A percentile compares a stretch with the other conserved stretches of the same genome.
Evolutionary conservation across 2,329 filamentous ascomycete species (phyloP).

Genomic region (Diplodia corticola): DNA sequence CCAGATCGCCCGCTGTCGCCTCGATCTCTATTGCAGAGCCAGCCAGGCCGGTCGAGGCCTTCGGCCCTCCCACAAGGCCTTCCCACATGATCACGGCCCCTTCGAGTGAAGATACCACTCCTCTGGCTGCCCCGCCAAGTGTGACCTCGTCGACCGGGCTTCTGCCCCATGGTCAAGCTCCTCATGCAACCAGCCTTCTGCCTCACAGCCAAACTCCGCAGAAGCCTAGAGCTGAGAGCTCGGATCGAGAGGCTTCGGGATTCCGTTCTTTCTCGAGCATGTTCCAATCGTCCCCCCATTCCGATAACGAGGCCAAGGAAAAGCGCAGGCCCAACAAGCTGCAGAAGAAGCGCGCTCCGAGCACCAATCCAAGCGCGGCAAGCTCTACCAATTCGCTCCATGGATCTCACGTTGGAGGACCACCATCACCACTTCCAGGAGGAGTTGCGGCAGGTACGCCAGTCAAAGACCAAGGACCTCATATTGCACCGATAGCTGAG

Average conservation of each 20-base stretch:
- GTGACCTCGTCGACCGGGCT: conserved; percentile 22
- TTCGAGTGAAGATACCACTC: conserved; percentile 41
- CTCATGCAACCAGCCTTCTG: conserved; percentile 15
- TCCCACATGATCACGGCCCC: conserved; percentile 43
- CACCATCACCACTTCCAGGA: conserved; percentile 36
- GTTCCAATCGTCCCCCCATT: conserved; percentile 58
- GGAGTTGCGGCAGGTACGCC: conserved; percentile 31
- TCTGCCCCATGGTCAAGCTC: conserved; percentile 1
- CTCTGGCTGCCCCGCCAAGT: conserved; percentile 35
- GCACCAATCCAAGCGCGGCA: conserved; percentile 83
- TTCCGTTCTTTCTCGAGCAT: conserved; percentile 30
- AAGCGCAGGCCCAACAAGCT: conserved; percentile 81
- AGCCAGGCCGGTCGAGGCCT: neutral
- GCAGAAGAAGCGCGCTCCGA: conserved; percentile 80
- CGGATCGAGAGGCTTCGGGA: conserved; percentile 15
- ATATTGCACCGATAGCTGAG: conserved; percentile 23
- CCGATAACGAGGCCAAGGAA: conserved; percentile 61
- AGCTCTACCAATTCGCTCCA: conserved; percentile 74
- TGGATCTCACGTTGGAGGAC: conserved; percentile 22
- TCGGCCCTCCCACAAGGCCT: conserved; percentile 20
- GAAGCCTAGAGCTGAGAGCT: conserved; percentile 18
- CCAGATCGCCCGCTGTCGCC: conserved; percentile 4
- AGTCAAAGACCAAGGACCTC: conserved; percentile 32
- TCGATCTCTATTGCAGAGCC: conserved; percentile 17
- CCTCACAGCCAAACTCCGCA: conserved; percentile 11